These are phyloP conservation scores for Candida hungchunana DNA, from an alignment of 805 yeast species.

Conservation along the genomic window DNA sequence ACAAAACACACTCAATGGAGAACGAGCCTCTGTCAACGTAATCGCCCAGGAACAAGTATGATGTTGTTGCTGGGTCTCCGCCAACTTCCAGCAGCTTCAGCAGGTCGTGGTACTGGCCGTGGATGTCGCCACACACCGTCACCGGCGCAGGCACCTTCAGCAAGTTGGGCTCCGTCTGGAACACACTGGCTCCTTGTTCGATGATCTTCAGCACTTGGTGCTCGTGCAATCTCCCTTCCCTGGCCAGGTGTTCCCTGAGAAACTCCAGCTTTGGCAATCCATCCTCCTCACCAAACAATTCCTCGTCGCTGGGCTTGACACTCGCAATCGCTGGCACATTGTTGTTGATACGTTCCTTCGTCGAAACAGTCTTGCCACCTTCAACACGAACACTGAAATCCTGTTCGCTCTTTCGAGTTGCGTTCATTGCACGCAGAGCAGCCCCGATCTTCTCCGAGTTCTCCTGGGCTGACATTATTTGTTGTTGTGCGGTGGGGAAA, in stretches of 20 bases:
- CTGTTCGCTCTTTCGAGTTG: constrained; percentile 18
- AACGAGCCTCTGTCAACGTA: constrained; percentile 94
- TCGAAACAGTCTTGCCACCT: constrained; percentile 45
- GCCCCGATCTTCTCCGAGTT: constrained; percentile 58
- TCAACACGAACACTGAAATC: constrained; percentile 43
- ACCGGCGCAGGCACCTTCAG: constrained; percentile 86
- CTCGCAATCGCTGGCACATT: constrained; percentile 65
- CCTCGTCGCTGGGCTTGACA: constrained; percentile 58
- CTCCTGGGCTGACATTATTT: constrained; percentile 31
- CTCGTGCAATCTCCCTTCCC: constrained; percentile 76
- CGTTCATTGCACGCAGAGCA: constrained; percentile 58
- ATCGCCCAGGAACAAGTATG: constrained; percentile 85
- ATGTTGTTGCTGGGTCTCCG: constrained; percentile 75
- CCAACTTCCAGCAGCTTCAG: constrained; percentile 91
- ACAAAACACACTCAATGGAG: constrained; percentile 76
- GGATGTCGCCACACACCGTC: constrained; percentile 96
- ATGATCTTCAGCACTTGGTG: constrained; percentile 69
- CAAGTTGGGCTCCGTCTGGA: constrained; percentile 73
- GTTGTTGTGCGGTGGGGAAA: too few species aligned
- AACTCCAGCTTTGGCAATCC: constrained; percentile 73
- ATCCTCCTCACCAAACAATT: constrained; percentile 50
- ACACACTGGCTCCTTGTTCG: constrained; percentile 54
- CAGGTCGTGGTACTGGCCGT: constrained; percentile 90
- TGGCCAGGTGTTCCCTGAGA: constrained; percentile 65
- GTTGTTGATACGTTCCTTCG: constrained; percentile 45